Evolutionary conservation across 768 basidiomycete species (phyloP), one percentile per base, ranked within the genome.

Genomic region (Mycena floridula): DNA sequence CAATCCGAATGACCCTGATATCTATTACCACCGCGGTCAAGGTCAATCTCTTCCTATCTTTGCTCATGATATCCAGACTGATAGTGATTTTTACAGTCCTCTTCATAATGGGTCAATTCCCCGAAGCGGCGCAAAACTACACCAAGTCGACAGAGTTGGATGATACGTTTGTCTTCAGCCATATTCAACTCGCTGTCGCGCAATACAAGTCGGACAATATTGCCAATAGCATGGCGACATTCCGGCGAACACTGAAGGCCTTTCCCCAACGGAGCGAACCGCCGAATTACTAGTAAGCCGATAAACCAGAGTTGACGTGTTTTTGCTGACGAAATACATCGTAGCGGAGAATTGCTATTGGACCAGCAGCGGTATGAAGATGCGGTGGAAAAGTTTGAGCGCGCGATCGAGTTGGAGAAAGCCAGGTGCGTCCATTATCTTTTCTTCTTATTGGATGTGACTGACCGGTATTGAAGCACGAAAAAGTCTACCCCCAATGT

Each of bases 21-120:
- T 96, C 45, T 98, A 90, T 71, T 99, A 99, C 66, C 96, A 99
- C 62, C 90, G 94, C 54, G 96, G 95, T 37, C 96, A 99, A 73
- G 89, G 89, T 88, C 40, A 39, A 73, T 45, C 4, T 37, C 27
- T 50, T 42, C 25, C 11, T 52, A 26, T 35, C 36, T 22, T 32
- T 7, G 15, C 25, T 25, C 30, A n/a, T 11, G 36, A n/a, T n/a
- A n/a, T n/a, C n/a, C n/a, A n/a, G n/a, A n/a, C n/a, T n/a, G 21
- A 25, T 9, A 24, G 5, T 13, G 44, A 21, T 23, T 51, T 35
- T 24, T 26, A 9, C 48, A 90, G 94, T 98, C 28, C 73, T 89
- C 61, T 99, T 98, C 69, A 95, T 98, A 61, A 89, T 93, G 74
- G 85, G 83, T 62, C 84, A 96, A 51, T 97, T 85, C 61, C 67